phyloP scores from a whole-genome alignment of 2,329 filamentous ascomycete species.

The Laburnicola sp. region DNA sequence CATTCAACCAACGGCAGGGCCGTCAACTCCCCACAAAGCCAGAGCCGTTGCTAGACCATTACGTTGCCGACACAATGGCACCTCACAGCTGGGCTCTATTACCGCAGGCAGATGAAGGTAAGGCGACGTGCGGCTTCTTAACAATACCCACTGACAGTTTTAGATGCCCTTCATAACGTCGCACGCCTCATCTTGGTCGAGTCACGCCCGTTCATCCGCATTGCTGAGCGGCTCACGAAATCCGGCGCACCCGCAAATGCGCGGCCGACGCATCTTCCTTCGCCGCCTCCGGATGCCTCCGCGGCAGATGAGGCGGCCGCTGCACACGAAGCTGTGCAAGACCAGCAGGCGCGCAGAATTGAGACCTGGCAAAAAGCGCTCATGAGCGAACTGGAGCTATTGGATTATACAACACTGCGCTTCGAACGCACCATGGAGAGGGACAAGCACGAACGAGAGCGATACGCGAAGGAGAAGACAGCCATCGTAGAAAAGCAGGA shows the following conservation, averaged over 20 bases:
- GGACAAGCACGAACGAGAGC: constrained; percentile 79
- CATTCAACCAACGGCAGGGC: too few relatives aligned
- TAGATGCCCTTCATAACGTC: constrained; percentile 78
- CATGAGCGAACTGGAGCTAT: constrained; percentile 82
- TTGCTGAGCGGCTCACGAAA: too few relatives aligned
- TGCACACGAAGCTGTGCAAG: constrained; percentile 49
- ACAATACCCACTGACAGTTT: constrained; percentile 16
- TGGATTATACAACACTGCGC: constrained; percentile 82
- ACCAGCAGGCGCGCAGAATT: constrained; percentile 59
- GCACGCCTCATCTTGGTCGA: constrained; percentile 72
- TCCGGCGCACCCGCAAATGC: constrained; percentile 57
- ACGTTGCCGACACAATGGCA: constrained; percentile 47
- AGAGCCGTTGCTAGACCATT: too few relatives aligned
- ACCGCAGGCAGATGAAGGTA: constrained; percentile 70
- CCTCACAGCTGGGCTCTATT: constrained; percentile 63
- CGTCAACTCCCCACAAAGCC: too few relatives aligned
- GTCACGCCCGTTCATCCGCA: neutral
- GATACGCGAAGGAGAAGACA: constrained; percentile 79
- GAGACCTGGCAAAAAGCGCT: constrained; percentile 80
- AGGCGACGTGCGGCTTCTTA: neutral
- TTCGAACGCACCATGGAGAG: constrained; percentile 84
- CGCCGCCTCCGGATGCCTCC: constrained; percentile 66
- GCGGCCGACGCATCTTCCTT: constrained; percentile 61
- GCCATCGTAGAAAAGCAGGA: constrained; percentile 79
- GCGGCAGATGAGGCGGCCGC: constrained; percentile 52